Base-by-base conservation (phyloP, 257 asterid species). In the Gynochthodes officinalis region DNA sequence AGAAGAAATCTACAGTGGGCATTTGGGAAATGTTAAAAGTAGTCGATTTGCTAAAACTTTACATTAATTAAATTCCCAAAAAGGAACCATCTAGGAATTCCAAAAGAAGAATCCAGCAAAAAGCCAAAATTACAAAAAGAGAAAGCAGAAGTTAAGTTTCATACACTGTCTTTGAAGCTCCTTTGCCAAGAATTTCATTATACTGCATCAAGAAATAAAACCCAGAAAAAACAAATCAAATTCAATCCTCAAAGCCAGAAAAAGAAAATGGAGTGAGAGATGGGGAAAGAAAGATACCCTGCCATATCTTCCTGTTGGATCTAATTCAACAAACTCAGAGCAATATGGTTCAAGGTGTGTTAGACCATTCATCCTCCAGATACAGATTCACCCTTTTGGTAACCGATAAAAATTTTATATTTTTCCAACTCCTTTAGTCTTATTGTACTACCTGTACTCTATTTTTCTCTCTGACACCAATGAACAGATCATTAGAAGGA, bases 291-390 rank as follows among this genome's bases (percentile, higher is more conserved):
- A 25, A 61, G 46, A 39, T 79, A 84, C 88, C 67, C 88, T 84
- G 73, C 88, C 86, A 77, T 84, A 84, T 84, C 88, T 84, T 69
- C 86, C 88, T 39, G 86, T 77, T 65, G 86, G 88, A 84, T 84
- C 88, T 71, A 84, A 84, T 79, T 84, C 88, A 72, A 82, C 88
- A 75, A 82, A 82, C 64, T 82, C 86, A 28, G 83, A 77, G 66
- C 54, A 50, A 70, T 84, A 84, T 50, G 84, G 53, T 67, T 79
- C 84, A 62, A 60, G 75, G 67, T 65, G 73, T 19, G 53, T 44
- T 49, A 80, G 70, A 74, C 84, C 84, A 84, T 74, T 82, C 88
- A 84, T 84, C 54, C 67, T 77, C 73, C 28, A 9, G 19, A 53
- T 66, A 70, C 70, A 37, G 67, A 73, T 53, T 63, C 61, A 44